Conservation (phyloP, 2,329 filamentous ascomycete genomes). For the Epicoccum sorghinum region DNA sequence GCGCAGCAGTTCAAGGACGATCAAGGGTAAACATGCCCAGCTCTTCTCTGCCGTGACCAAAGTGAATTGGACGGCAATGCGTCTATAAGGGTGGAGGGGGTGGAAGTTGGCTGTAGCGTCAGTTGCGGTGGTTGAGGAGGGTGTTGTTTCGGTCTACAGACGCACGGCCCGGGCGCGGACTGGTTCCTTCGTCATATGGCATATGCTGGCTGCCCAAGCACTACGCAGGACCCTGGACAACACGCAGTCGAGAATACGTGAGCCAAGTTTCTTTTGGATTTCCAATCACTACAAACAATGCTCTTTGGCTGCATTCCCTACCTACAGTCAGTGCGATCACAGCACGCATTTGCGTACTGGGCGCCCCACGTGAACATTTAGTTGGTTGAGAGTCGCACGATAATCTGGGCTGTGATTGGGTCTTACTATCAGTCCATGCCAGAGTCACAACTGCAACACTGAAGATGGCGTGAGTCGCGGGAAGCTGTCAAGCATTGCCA, state of each 20-base stretch:
- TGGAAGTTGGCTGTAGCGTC: conserved; percentile 19
- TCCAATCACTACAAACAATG: conserved; percentile 13
- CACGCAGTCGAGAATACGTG: neutral
- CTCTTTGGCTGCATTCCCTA: neutral
- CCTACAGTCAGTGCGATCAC: neutral
- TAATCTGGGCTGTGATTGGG: conserved; percentile 3
- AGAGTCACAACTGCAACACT: neutral
- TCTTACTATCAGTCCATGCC: neutral
- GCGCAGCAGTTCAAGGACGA: conserved; percentile 17
- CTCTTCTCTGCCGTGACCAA: conserved; percentile 49
- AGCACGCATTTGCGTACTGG: neutral
- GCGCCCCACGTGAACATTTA: conserved; percentile 16
- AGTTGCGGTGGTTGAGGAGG: conserved; percentile 32
- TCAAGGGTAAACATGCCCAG: conserved; percentile 30
- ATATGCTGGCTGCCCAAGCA: conserved; percentile 20
- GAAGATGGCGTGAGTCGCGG: neutral
- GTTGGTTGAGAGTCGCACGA: conserved; percentile 9
- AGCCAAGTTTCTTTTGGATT: conserved; percentile 7
- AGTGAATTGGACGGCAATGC: conserved; percentile 52
- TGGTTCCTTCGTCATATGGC: conserved; percentile 26
- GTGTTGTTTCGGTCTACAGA: conserved; percentile 34
- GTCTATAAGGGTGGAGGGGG: conserved; percentile 21
- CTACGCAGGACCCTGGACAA: conserved; percentile 12
- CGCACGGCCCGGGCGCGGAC: conserved; percentile 21
- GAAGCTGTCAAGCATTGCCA: neutral